A percentile compares a stretch with the other conserved stretches of the same genome.
Evolutionary conservation across 495 filamentous ascomycete species (phyloP).

Genomic region (Bathelium albidoporum): DNA sequence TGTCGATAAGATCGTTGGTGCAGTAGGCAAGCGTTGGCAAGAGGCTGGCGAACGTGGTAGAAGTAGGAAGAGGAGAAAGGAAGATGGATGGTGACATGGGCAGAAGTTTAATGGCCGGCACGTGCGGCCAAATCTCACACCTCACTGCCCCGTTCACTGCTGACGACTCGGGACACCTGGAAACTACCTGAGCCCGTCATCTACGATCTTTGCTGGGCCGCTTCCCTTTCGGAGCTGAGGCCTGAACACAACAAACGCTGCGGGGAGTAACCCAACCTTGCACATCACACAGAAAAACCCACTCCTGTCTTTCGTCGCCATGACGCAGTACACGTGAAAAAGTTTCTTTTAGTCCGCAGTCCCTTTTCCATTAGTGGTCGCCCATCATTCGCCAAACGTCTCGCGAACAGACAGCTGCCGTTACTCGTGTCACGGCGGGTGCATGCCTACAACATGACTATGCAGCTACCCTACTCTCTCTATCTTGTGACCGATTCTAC

Average conservation of each 20-base stretch:
- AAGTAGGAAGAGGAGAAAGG: neutral
- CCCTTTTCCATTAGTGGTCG: neutral
- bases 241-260: too few species aligned
- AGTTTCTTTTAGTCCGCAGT: neutral
- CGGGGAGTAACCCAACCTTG: too few species aligned
- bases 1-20: neutral
- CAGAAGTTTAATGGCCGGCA: neutral
- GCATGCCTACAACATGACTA: conserved; percentile 4
- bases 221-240: too few species aligned
- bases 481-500: conserved; percentile 94
- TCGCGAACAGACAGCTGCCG: neutral
- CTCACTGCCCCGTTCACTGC: neutral
- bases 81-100: neutral
- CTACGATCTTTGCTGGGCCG: too few species aligned
- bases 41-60: neutral
- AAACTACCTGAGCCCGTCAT: too few species aligned
- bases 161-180: neutral
- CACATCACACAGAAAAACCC: too few species aligned
- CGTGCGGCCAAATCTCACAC: neutral
- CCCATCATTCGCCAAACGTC: neutral
- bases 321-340: neutral
- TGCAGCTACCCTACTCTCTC: conserved; percentile 49
- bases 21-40: neutral
- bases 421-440: neutral
- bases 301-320: neutral